Base-by-base conservation (phyloP, 2,329 filamentous ascomycete species). In the Penicillium polonicum region DNA sequence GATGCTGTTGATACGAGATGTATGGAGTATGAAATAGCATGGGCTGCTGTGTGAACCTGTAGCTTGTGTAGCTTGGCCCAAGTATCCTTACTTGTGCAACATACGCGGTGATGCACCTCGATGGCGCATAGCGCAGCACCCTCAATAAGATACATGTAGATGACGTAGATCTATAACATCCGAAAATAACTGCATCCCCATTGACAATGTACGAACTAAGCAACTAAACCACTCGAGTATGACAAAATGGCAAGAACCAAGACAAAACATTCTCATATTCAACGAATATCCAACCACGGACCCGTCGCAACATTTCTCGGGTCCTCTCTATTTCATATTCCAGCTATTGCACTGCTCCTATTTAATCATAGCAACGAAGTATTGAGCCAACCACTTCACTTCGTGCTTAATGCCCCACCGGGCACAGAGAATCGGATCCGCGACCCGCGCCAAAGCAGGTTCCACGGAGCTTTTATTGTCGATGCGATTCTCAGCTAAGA, bases 401-500 rank as follows among this genome's bases (percentile, higher is more conserved):
- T 36, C 46, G 39, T 52, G 44, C 39, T 5, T 58, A 15, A 9
- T 39, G 41, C 39, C 54, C 12, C 25, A 21, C 25, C n/a, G 10
- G 27, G 27, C 35, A 50, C 39, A 44, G 59, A 61, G 60, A 68
- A 65, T 65, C 63, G 63, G 29, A 59, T 57, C 57, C 59, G 60
- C 60, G 56, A 64, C 54, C 46, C 44, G 39, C 50, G 39, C 46
- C 7, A 39, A 46, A 49, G 43, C 41, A 52, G 43, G 45, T 58
- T 50, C 6, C 55, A 25, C 56, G 36, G 53, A 52, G 27, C 42
- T 45, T 19, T 17, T 55, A 55, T 60, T 53, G 59, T 60, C 64
- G 42, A 65, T 53, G 46, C 60, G 63, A 71, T 68, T 62, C 66
- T 63, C 58, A 45, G 52, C 51, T 44, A 23, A 17, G 38, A 52